Evolutionary conservation across 805 yeast species (phyloP), one percentile per base, ranked within the genome.

Genomic region (Metschnikowia dekortorum): DNA sequence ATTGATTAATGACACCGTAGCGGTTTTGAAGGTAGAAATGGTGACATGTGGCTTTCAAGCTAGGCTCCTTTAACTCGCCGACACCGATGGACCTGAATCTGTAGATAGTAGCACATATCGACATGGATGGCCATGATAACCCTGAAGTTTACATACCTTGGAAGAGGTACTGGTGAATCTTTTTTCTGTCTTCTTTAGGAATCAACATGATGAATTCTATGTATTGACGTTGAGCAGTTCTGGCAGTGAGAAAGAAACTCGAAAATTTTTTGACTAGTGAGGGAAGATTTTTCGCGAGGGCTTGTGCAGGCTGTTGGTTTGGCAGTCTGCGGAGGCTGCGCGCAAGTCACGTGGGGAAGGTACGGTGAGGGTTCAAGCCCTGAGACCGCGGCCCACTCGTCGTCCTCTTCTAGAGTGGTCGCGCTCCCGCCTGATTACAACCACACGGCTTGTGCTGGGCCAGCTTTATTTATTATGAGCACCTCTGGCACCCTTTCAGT

Each of bases 141-240:
- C 34, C 34, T 32, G 22, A 33, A 22, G n/a, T 42, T 54, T 62
- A 85, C 94, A 76, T 85, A 87, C 95, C 95, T 81, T 90, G 91
- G 89, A 91, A 94, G 81, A 94, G 94, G 88, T 91, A 87, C 79
- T 85, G 88, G 95, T 90, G 96, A 79, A 94, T 94, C 91, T 89
- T 89, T 83, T 89, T 89, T 87, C 99, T 91, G 79, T 94, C 99
- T 80, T 89, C 96, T 83, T 89, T 94, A 82, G 99, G 98, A 85
- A 94, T 94, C 83, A 94, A 85, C 99, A 94, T 94, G 73, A 57
- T 72, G 63, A 50, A 50, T 50, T 53, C 51, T 48, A 35, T 41
- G 44, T 46, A 46, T 49, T 47, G 60, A 52, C 55, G 60, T 57
- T 52, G 53, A 49, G 51, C 57, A 55, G 56, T 53, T 44, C 54